phyloP scores from a whole-genome alignment of 345 rosid genomes.

The Jatropha curcas region DNA sequence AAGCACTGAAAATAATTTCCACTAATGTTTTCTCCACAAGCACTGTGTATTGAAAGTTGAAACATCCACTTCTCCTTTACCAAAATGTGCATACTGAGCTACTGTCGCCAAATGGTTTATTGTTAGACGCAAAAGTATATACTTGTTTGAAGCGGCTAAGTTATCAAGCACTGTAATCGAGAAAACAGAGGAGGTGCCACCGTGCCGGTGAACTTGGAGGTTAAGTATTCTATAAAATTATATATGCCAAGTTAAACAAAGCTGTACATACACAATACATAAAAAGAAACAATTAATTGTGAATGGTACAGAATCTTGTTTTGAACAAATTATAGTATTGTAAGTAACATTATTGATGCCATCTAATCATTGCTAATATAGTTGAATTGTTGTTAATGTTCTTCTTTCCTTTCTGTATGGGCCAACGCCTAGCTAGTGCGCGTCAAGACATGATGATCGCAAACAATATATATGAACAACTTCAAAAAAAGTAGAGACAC shows the following conservation, averaged over 20 bases:
- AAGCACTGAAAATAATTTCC: slow-evolving; percentile 14
- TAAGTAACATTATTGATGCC: not conserved
- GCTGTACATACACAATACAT: not conserved
- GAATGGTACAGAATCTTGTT: not conserved
- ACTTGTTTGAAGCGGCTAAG: slow-evolving; percentile 18
- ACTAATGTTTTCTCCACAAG: slow-evolving; percentile 19
- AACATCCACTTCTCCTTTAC: slow-evolving; percentile 14
- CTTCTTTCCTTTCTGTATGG: not conserved
- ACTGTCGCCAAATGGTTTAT: too few species aligned
- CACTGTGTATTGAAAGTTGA: slow-evolving; percentile 16
- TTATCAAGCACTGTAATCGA: slow-evolving; percentile 2
- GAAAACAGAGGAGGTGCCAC: slow-evolving; percentile 13
- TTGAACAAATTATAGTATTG: not conserved
- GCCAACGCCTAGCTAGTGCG: too few species aligned
- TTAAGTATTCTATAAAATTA: slow-evolving; percentile 23
- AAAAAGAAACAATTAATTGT: not conserved
- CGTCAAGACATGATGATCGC: too few species aligned
- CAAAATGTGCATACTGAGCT: too few species aligned
- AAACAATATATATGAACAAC: too few species aligned
- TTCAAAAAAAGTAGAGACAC: too few species aligned
- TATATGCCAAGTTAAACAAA: slow-evolving; percentile 5
- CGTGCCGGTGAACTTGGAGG: slow-evolving; percentile 4
- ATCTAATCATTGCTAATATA: slow-evolving; percentile 10
- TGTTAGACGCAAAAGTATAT: not conserved
- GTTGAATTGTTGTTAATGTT: not conserved